Evolutionary conservation across 352 stramenopile species (phyloP).

Genomic region (Globisporangium uncinulatum): DNA sequence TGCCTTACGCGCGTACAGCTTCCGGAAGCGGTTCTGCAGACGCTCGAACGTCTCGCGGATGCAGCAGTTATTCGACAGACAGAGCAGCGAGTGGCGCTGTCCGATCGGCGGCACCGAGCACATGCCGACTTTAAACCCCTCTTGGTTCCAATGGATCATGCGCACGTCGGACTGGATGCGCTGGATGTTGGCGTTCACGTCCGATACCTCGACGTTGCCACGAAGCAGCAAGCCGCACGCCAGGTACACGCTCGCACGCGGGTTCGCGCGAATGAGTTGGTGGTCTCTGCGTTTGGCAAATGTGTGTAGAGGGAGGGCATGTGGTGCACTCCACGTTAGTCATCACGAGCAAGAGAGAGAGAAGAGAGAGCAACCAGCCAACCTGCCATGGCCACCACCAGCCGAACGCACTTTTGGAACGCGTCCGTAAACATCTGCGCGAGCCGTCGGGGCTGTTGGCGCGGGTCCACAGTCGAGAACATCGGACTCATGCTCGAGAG

Average conservation of each 20-base stretch:
- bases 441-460: conserved; percentile 47
- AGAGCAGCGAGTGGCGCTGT: conserved; percentile 63
- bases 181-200: conserved; percentile 87
- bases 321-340: too few relatives aligned
- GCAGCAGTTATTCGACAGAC: conserved; percentile 85
- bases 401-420: conserved; percentile 42
- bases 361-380: not conserved
- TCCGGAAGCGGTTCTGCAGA: conserved; percentile 67
- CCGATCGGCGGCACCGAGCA: conserved; percentile 60
- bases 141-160: conserved; percentile 90
- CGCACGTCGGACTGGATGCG: conserved; percentile 69
- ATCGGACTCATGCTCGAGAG: conserved; percentile 80
- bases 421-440: conserved; percentile 65
- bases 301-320: not conserved
- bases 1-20: conserved; percentile 69
- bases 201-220: conserved; percentile 80
- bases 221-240: conserved; percentile 83
- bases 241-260: conserved; percentile 67
- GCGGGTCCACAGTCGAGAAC: conserved; percentile 34
- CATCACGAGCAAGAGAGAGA: too few relatives aligned
- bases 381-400: not conserved
- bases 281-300: conserved; percentile 38
- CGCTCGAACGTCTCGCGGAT: conserved; percentile 80
- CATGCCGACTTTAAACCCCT: conserved; percentile 88
- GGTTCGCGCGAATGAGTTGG: conserved; percentile 74